Evolutionary conservation across 2,329 filamentous ascomycete species (phyloP).

Genomic region (Epicoccum sorghinum): DNA sequence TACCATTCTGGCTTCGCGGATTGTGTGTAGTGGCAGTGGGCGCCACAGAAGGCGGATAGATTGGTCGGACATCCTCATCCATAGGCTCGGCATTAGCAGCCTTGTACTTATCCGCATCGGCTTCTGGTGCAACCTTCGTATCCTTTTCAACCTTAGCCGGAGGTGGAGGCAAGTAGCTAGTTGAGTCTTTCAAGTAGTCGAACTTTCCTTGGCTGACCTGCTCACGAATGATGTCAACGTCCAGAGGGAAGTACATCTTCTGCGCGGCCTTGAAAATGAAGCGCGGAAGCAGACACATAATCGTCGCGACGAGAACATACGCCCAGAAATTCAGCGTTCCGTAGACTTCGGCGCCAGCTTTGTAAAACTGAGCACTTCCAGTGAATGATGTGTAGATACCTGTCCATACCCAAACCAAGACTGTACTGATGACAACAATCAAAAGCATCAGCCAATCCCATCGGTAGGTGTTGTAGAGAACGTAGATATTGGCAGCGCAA

Average conservation of each 20-base stretch:
- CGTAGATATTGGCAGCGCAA: slow-evolving; percentile 89
- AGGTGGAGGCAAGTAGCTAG: slow-evolving; percentile 55
- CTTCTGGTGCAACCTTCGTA: slow-evolving; percentile 64
- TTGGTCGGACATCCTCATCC: slow-evolving; percentile 87
- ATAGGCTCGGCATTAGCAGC: slow-evolving; percentile 57
- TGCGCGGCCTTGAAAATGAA: slow-evolving; percentile 87
- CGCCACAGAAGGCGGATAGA: slow-evolving; percentile 90
- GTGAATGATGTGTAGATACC: slow-evolving; percentile 77
- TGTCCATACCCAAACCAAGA: slow-evolving; percentile 96
- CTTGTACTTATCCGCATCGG: slow-evolving; percentile 49
- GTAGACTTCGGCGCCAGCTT: slow-evolving; percentile 79
- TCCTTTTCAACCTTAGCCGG: slow-evolving; percentile 56
- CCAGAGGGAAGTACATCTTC: slow-evolving; percentile 91
- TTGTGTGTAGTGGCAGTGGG: slow-evolving; percentile 72
- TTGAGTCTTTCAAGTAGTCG: slow-evolving; percentile 68
- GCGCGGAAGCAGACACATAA: slow-evolving; percentile 84
- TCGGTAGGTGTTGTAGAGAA: slow-evolving; percentile 93
- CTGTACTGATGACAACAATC: slow-evolving; percentile 78
- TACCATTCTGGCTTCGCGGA: slow-evolving; percentile 84
- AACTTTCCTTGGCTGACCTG: slow-evolving; percentile 86
- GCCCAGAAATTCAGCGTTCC: slow-evolving; percentile 86
- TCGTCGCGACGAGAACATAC: slow-evolving; percentile 75
- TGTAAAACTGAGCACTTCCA: slow-evolving; percentile 71
- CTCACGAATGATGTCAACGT: slow-evolving; percentile 94
- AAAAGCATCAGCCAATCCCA: slow-evolving; percentile 97